Base-by-base conservation (phyloP, 2,329 filamentous ascomycete species). In the Chrysosporium keratinophilum region DNA sequence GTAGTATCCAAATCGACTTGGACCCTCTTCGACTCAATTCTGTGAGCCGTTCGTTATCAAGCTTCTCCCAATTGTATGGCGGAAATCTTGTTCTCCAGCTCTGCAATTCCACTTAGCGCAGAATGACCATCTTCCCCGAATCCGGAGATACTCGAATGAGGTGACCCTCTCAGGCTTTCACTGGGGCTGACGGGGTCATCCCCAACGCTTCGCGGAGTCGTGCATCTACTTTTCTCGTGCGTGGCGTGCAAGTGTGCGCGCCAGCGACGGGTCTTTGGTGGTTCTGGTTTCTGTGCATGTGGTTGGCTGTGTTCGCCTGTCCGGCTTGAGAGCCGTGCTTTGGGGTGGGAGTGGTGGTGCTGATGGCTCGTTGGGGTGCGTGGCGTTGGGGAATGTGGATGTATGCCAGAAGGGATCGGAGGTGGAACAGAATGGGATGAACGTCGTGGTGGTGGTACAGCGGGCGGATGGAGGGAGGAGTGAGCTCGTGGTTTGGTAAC, bases 191-290 rank as follows among this genome's bases (percentile, higher is more conserved):
- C 17, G 37, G 37, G 15, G 17, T 54, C 41, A 17, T 54, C 45
- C 15, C 31, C 44, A 15, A 11, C 20, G 14, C 39, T 50, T 33
- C 40, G 52, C 3, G 52, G 52, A 9, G 52, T 50, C 14, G 31
- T 39, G 39, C 47, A 49, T 49, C 52, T 40, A 28, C 41, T 43
- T 3, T 46, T 45, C 33, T 50, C 47, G 14, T 46, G 23, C 6
- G 20, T 20, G 12, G 45, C 61, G 48, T 53, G 65, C 59, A 54
- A 62, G 62, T 45, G 62, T 55, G 45, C 67, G 7, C 69, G 68
- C 62, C 63, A 72, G 17, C 72, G 70, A 28, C 72, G 68, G 5
- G 71, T 66, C 55, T 67, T 71, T 9, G 72, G 72, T 1, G 69
- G 69, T 41, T 67, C 65, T 0, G 69, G 69, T 49, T 67, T 69